phyloP scores from a whole-genome alignment of 2,329 filamentous ascomycete species.

The Blastomyces gilchristii region DNA sequence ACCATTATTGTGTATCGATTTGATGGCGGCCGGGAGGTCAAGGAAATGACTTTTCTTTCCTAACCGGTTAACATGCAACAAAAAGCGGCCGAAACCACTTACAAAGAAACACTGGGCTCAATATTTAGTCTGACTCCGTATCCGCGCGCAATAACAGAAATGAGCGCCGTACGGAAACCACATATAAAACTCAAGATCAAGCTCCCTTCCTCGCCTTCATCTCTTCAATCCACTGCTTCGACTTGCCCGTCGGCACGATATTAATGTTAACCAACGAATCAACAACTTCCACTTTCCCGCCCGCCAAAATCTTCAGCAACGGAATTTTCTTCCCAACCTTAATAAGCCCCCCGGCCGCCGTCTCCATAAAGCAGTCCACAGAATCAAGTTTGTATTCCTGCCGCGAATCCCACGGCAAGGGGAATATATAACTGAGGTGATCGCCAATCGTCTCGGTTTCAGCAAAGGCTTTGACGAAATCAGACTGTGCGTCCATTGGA shows the following conservation, averaged over 20 bases:
- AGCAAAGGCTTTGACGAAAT: conserved; percentile 80
- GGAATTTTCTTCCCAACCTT: conserved; percentile 81
- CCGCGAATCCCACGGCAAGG: conserved; percentile 70
- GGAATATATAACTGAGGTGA: conserved; percentile 77
- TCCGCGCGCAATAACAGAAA: neutral
- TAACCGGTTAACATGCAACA: neutral
- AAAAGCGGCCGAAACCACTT: neutral
- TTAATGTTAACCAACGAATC: conserved; percentile 77
- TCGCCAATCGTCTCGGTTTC: conserved; percentile 66
- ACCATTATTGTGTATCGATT: neutral
- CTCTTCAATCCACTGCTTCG: conserved; percentile 67
- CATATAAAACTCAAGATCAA: neutral
- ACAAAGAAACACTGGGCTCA: neutral
- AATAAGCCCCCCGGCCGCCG: conserved; percentile 63
- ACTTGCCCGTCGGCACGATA: conserved; percentile 62
- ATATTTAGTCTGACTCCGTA: neutral
- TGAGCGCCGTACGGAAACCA: neutral
- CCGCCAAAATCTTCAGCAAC: conserved; percentile 61
- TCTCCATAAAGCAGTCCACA: conserved; percentile 89
- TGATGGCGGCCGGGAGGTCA: neutral
- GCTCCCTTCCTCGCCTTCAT: conserved; percentile 61
- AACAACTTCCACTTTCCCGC: conserved; percentile 73
- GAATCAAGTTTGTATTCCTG: conserved; percentile 53
- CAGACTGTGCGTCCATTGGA: conserved; percentile 67
- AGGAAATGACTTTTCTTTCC: neutral